Conservation (phyloP, 257 asterid species). For the Lavandula angustifolia region DNA sequence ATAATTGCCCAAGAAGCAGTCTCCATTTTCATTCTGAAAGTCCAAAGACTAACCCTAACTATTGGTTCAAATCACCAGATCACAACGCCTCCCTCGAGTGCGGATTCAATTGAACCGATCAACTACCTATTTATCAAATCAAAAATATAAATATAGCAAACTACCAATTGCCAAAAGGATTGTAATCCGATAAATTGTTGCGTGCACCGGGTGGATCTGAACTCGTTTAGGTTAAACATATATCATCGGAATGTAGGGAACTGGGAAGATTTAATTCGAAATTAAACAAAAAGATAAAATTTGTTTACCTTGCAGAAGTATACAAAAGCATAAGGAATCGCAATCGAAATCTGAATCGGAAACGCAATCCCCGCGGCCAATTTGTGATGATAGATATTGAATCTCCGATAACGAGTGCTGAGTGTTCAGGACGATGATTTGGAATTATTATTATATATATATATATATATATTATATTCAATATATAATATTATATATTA, state of each 20-base stretch:
- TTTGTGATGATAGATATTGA: constrained; percentile 3
- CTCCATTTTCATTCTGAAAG: constrained; percentile 35
- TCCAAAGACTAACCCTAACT: constrained; percentile 23
- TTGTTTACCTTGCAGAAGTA: neutral
- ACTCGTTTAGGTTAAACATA: constrained; percentile 6
- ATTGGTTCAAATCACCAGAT: constrained; percentile 24
- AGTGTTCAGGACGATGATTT: constrained; percentile 6
- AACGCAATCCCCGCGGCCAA: neutral
- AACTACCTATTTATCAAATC: constrained; percentile 17
- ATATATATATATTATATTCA: no score
- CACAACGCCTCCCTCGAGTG: constrained; percentile 16
- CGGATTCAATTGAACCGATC: constrained; percentile 26
- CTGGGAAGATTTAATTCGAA: neutral
- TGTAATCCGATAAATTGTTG: constrained; percentile 25
- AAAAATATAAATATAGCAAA: neutral
- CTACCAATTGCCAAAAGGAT: neutral
- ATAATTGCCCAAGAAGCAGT: constrained; percentile 38
- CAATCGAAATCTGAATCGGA: neutral
- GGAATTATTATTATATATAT: no score
- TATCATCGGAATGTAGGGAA: constrained; percentile 2
- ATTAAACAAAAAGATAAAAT: neutral
- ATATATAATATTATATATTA: no score
- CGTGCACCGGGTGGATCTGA: constrained; percentile 31
- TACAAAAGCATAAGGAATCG: neutral
- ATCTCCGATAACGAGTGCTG: constrained; percentile 22